phyloP scores from a whole-genome alignment of 306 rosid genomes.

The Macrotyloma uniflorum region DNA sequence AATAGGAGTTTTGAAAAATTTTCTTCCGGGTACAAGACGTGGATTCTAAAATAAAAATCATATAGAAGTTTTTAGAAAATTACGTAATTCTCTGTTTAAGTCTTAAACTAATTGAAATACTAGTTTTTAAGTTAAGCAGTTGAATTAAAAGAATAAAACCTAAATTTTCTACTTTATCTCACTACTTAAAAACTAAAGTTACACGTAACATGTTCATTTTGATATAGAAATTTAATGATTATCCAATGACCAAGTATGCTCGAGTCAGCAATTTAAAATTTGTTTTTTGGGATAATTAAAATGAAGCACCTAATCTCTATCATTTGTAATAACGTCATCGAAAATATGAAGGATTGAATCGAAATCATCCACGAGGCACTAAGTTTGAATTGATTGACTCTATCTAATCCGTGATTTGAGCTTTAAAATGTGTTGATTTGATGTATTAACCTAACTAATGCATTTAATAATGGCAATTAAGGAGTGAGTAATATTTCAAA shows the following conservation, averaged over 20 bases:
- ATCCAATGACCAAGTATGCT: conserved; percentile 16
- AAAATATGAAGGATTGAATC: conserved; percentile 26
- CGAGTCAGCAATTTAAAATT: conserved; percentile 11
- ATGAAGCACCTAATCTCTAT: conserved; percentile 25
- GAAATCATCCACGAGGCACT: conserved; percentile 7
- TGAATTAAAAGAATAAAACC: conserved; percentile 24
- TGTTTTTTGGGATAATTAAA: background rate
- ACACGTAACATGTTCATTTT: conserved; percentile 7
- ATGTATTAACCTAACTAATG: conserved; percentile 28
- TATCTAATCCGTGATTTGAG: background rate
- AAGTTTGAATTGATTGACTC: conserved; percentile 6
- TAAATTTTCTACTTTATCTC: conserved; percentile 24
- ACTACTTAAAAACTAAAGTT: conserved; percentile 10
- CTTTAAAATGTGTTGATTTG: background rate
- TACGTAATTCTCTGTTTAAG: background rate
- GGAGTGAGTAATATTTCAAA: conserved; percentile 30
- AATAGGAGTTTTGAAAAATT: background rate
- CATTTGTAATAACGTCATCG: background rate
- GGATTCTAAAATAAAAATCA: no score
- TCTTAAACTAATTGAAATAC: background rate
- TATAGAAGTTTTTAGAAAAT: background rate
- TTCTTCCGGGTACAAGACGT: no score
- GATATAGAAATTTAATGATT: conserved; percentile 4
- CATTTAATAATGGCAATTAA: conserved; percentile 8
- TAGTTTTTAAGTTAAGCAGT: background rate